phyloP scores from a whole-genome alignment of 1,284 basidiomycete genomes.

The Melampsora larici-populina region DNA sequence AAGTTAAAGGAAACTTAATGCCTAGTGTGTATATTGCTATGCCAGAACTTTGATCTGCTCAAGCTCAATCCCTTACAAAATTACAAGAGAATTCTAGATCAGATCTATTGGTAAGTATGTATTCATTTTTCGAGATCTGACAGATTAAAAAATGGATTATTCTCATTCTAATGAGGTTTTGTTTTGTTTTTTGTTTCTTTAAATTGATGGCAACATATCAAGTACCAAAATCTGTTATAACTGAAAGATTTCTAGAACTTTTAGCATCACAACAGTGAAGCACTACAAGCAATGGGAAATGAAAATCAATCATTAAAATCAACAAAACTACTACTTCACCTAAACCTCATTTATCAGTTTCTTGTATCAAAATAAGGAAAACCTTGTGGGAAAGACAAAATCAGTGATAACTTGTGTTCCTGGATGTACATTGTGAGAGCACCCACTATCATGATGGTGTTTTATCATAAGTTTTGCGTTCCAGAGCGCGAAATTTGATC shows the following conservation, averaged over 20 bases:
- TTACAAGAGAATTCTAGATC: constrained; percentile 92
- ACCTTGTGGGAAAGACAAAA: too few relatives aligned
- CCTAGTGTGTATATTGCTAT: constrained; percentile 54
- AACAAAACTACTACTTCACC: too few relatives aligned
- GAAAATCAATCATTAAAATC: neutral
- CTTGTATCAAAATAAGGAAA: too few relatives aligned
- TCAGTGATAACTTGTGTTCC: too few relatives aligned
- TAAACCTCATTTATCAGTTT: neutral
- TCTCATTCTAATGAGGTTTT: neutral
- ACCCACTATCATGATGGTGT: too few relatives aligned
- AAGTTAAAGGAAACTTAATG: constrained; percentile 26
- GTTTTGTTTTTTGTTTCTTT: neutral
- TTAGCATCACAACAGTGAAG: constrained; percentile 30
- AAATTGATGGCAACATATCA: constrained; percentile 43
- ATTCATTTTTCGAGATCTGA: neutral
- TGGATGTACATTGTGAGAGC: too few relatives aligned
- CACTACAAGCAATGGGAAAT: constrained; percentile 2
- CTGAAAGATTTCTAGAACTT: constrained; percentile 36
- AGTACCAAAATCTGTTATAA: constrained; percentile 38
- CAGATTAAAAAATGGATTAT: neutral
- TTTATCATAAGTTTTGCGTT: too few relatives aligned
- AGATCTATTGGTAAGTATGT: constrained; percentile 85
- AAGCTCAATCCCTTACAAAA: constrained; percentile 85
- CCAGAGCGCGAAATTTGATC: too few relatives aligned
- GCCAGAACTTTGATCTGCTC: constrained; percentile 66